phyloP scores from a whole-genome alignment of 805 yeast species.

The Saccharomycopsis javanensis region DNA sequence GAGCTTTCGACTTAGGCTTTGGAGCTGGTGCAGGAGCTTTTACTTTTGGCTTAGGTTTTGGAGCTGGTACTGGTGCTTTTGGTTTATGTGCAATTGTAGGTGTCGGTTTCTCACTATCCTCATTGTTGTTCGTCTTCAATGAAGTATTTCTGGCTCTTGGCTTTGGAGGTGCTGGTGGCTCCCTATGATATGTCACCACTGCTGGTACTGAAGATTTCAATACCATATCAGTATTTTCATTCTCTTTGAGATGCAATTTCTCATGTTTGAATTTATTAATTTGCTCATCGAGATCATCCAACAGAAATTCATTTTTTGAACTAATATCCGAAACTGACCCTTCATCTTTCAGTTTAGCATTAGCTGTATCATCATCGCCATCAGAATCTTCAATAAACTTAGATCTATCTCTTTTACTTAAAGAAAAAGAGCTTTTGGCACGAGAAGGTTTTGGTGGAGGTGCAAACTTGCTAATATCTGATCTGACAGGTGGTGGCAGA shows the following conservation, averaged over 20 bases:
- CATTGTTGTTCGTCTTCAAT: background rate
- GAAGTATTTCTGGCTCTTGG: background rate
- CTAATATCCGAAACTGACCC: no score
- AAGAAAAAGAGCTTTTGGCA: background rate
- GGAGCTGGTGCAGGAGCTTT: background rate
- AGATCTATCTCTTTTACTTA: background rate
- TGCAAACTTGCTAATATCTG: background rate
- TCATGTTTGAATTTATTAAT: background rate
- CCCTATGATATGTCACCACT: background rate
- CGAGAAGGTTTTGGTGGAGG: conserved; percentile 20
- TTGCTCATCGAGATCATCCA: background rate
- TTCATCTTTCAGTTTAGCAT: background rate
- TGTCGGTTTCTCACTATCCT: background rate
- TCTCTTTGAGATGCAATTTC: background rate
- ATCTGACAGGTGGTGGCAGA: background rate
- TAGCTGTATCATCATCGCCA: background rate
- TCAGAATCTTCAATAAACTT: background rate
- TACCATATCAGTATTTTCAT: background rate
- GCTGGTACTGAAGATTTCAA: background rate
- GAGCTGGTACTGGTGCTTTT: background rate
- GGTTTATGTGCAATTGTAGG: background rate
- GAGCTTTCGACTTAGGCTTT: conserved; percentile 3
- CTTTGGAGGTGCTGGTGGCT: background rate
- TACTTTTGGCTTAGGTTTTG: conserved; percentile 19
- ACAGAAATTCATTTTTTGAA: background rate